Evolutionary conservation across 345 rosid species (phyloP).

Genomic region (Reutealis trisperma): DNA sequence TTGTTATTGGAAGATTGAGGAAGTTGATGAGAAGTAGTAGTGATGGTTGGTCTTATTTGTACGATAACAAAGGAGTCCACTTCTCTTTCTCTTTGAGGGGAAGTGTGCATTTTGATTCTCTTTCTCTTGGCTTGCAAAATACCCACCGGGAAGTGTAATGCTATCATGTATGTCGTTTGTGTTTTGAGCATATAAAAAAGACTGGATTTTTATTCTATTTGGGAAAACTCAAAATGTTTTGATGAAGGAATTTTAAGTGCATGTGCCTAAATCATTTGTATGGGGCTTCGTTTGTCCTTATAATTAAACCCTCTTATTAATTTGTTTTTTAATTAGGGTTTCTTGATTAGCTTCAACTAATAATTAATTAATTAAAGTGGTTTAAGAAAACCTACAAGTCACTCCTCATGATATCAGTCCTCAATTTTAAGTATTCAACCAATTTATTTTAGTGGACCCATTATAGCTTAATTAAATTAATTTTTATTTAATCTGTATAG

Average conservation of each 20-base stretch:
- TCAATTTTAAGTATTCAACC: background rate
- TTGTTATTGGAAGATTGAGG: conserved; percentile 1
- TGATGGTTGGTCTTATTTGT: conserved; percentile 30
- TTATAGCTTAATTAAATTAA: background rate
- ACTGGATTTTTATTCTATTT: conserved; percentile 38
- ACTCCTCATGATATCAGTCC: background rate
- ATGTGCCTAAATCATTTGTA: conserved; percentile 79
- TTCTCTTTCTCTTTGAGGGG: conserved; percentile 36
- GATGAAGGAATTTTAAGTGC: conserved; percentile 22
- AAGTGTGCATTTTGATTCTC: conserved; percentile 26
- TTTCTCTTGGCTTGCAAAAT: conserved; percentile 31
- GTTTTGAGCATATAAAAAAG: conserved; percentile 34
- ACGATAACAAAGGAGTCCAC: conserved; percentile 37
- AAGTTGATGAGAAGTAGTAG: background rate
- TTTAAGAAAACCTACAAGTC: conserved; percentile 6
- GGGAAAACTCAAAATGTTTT: conserved; percentile 35
- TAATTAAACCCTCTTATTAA: conserved; percentile 26
- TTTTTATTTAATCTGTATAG: background rate
- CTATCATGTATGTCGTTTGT: conserved; percentile 51
- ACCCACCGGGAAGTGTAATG: conserved; percentile 51
- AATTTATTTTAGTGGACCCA: background rate
- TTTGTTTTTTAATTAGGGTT: conserved; percentile 2
- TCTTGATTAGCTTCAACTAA: conserved; percentile 29
- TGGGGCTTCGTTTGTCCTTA: conserved; percentile 57
- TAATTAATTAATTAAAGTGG: background rate